These are phyloP conservation scores for Vickermania spadyakhi DNA, from an alignment of 208 protist genomes.

Conservation along the genomic window DNA sequence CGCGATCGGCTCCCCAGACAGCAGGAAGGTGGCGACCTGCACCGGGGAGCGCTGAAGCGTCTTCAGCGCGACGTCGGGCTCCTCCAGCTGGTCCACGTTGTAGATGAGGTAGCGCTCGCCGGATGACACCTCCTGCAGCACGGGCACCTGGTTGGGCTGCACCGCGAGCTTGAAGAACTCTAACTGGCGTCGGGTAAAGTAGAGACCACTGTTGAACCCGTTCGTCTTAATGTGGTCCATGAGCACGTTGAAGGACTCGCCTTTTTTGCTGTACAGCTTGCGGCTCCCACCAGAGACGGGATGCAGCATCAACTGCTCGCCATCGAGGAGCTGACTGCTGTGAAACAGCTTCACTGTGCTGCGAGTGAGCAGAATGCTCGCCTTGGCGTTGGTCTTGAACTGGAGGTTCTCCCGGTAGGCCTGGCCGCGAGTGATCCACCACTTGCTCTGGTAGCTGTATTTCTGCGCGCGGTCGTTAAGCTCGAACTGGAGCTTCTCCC, in stretches of 20 bases:
- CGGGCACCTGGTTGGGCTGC: conserved; percentile 44
- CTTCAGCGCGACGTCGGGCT: conserved; percentile 72
- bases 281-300: conserved; percentile 74
- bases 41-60: conserved; percentile 70
- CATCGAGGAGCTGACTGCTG: conserved; percentile 65
- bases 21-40: conserved; percentile 70
- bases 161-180: conserved; percentile 76
- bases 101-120: conserved; percentile 76
- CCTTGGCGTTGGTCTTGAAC: conserved; percentile 57
- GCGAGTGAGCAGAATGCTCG: conserved; percentile 65
- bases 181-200: conserved; percentile 79
- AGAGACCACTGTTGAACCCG: conserved; percentile 81
- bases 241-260: conserved; percentile 41
- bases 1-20: conserved; percentile 74
- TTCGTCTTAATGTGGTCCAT: conserved; percentile 72
- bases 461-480: conserved; percentile 81
- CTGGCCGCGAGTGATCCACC: conserved; percentile 70
- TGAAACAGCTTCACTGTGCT: conserved; percentile 62
- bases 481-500: conserved; percentile 79
- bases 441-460: conserved; percentile 76
- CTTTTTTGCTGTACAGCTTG: conserved; percentile 59
- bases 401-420: conserved; percentile 74
- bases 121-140: conserved; percentile 53
- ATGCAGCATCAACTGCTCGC: conserved; percentile 57
- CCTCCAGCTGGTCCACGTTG: conserved; percentile 84